Conservation (phyloP, 495 filamentous ascomycete species). For the Neurospora tetrasperma region DNA sequence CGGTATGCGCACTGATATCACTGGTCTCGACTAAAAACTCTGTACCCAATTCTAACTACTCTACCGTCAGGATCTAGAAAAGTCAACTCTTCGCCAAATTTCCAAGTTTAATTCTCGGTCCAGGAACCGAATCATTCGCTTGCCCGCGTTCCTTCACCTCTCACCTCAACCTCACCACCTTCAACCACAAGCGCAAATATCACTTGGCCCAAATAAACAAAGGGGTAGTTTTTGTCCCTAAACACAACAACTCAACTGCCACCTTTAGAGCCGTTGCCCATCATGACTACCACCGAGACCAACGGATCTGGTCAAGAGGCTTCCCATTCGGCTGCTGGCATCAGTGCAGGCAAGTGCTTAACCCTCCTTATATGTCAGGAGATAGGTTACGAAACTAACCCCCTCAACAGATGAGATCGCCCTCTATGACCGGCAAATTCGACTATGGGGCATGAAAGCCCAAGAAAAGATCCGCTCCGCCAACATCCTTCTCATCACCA, state of each 20-base stretch:
- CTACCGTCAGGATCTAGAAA: background rate
- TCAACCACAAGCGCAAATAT: background rate
- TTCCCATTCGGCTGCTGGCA: constrained; percentile 11
- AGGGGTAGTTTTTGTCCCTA: background rate
- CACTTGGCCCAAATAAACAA: background rate
- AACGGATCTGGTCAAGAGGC: constrained; percentile 7
- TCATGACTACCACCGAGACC: constrained; percentile 2
- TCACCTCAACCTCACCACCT: background rate
- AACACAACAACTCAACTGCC: background rate
- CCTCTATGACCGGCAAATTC: constrained; percentile 94
- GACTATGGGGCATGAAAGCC: constrained; percentile 94
- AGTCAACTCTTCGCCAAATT: background rate
- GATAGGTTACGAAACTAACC: background rate
- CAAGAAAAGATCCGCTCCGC: constrained; percentile 83
- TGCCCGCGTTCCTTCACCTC: background rate
- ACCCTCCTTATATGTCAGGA: background rate
- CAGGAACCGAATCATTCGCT: background rate
- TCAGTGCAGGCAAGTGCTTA: constrained; percentile 23
- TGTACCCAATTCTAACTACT: background rate
- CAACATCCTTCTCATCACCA: constrained; percentile 79
- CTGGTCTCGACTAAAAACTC: background rate
- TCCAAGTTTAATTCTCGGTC: background rate
- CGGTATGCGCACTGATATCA: background rate
- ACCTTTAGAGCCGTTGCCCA: background rate
- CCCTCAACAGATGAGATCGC: constrained; percentile 74